Evolutionary conservation across 2,329 filamentous ascomycete species (phyloP), one percentile per base, ranked within the genome.

Genomic region (Tympanopsis confertula): DNA sequence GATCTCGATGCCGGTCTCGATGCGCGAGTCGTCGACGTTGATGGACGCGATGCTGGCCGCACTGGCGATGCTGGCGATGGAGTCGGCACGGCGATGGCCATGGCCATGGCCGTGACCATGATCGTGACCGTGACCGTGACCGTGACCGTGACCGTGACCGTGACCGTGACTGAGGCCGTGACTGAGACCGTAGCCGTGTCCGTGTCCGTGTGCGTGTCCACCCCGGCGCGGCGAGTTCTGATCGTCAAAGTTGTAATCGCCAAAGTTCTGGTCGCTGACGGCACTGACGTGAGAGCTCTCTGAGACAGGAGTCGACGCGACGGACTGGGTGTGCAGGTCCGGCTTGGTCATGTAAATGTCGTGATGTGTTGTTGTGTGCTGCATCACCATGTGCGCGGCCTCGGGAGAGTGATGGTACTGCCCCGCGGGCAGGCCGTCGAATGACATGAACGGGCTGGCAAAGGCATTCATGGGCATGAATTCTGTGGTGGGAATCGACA

Each of bases 1-100:
- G 32, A 82, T 65, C 1, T 83, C 88, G 40, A 96, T 81, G 19
- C 89, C 89, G 1, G 89, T 95, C 45, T 87, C 79, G 39, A 71
- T 78, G 52, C 74, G 74, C 19, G 73, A 71, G 50, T 78, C 73
- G 44, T 79, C 76, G 26, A 79, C 73, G 50, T 78, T 76, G 57
- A 78, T 73, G 50, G 66, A 69, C 10, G 71, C 67, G 40, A 76
- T 76, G 53, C 70, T 75, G 14, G 71, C 70, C 1, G 71, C 71
- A 43, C 71, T 75, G 20, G 62, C 66, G 19, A 72, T 64, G 47
- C 71, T 75, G 12, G 71, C 72, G 18, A 74, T 52, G 1, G 75
- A 80, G 45, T 78, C 72, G 20, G 71, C 75, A 36, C 74, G 66
- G 19, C 71, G 65, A 44, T 76, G 72, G 2, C 61, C 51, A 3